phyloP scores from a whole-genome alignment of 2,329 filamentous ascomycete genomes.

The Trichoderma aggressivum region DNA sequence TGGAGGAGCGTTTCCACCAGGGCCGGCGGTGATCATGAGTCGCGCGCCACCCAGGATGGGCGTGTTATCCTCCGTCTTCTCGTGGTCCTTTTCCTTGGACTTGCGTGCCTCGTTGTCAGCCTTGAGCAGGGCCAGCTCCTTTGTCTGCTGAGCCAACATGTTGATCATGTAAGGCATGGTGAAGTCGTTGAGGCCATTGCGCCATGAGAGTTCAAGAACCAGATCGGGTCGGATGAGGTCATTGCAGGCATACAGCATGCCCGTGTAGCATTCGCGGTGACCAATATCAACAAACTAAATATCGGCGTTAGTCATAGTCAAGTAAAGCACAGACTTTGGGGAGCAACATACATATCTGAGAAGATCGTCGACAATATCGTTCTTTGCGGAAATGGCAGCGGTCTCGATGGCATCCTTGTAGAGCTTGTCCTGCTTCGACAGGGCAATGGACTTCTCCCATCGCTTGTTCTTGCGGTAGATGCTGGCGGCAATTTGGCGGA shows the following conservation, averaged over 20 bases:
- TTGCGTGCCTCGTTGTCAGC: conserved; percentile 96
- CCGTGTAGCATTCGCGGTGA: conserved; percentile 98
- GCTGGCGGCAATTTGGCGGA: conserved; percentile 95
- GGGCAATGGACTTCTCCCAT: conserved; percentile 97
- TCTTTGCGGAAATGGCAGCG: conserved; percentile 83
- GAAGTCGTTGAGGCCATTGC: conserved; percentile 89
- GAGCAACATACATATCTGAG: conserved; percentile 82
- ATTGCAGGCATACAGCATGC: conserved; percentile 98
- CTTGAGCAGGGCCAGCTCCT: conserved; percentile 79
- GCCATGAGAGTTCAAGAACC: conserved; percentile 96
- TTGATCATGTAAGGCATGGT: conserved; percentile 99
- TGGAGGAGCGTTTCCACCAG: conserved; percentile 58
- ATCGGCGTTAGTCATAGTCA: conserved; percentile 31
- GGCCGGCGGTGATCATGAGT: conserved; percentile 94
- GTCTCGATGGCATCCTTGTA: conserved; percentile 99
- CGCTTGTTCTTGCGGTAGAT: conserved; percentile 99
- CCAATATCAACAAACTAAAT: conserved; percentile 95
- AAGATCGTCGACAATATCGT: conserved; percentile 90
- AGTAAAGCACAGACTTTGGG: not conserved
- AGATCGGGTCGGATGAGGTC: conserved; percentile 91
- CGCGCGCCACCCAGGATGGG: conserved; percentile 86
- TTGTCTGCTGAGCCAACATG: conserved; percentile 85
- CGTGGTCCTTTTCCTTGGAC: conserved; percentile 62
- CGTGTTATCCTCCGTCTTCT: conserved; percentile 89
- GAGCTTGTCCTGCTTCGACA: conserved; percentile 98